phyloP scores from a whole-genome alignment of 2,329 filamentous ascomycete genomes.

The Arthrobotrys sinensis region DNA sequence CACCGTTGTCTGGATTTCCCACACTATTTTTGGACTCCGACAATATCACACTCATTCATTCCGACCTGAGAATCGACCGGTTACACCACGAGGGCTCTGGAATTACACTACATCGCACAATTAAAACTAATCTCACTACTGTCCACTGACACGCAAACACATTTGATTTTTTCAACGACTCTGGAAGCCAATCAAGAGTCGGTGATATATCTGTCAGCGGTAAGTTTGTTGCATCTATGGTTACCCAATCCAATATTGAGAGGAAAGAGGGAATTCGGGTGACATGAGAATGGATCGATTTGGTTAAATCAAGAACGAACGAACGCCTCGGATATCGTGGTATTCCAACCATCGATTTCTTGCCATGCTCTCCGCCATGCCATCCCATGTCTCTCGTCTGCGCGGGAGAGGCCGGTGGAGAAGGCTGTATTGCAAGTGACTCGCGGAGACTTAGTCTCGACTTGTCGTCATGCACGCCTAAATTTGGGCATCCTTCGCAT shows the following conservation, averaged over 20 bases:
- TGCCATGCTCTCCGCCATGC: slow-evolving; percentile 34
- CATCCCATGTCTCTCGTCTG: slow-evolving; percentile 56
- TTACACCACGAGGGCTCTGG: slow-evolving; percentile 53
- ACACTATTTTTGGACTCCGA: slow-evolving; percentile 59
- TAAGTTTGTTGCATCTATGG: slow-evolving; percentile 56
- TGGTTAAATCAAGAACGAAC: slow-evolving; percentile 24
- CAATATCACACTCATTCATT: slow-evolving; percentile 58
- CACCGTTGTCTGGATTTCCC: slow-evolving; percentile 52
- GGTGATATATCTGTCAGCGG: slow-evolving; percentile 59
- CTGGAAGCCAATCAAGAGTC: slow-evolving; percentile 61
- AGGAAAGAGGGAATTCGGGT: slow-evolving; percentile 5
- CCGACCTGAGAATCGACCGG: slow-evolving; percentile 57
- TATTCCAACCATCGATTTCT: slow-evolving; percentile 16
- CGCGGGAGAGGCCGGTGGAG: slow-evolving; percentile 55
- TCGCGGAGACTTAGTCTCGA: slow-evolving; percentile 42
- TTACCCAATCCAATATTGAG: slow-evolving; percentile 43
- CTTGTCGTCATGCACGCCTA: slow-evolving; percentile 60
- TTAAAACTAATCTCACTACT: slow-evolving; percentile 44
- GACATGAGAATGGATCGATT: slow-evolving; percentile 20
- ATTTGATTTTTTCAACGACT: slow-evolving; percentile 41
- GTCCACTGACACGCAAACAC: slow-evolving; percentile 58
- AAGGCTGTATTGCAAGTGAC: slow-evolving; percentile 38
- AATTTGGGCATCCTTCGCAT: slow-evolving; percentile 57
- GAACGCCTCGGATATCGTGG: slow-evolving; percentile 49
- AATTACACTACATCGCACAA: slow-evolving; percentile 50